phyloP scores from a whole-genome alignment of 2,329 filamentous ascomycete species.

The Ascochyta lentis region DNA sequence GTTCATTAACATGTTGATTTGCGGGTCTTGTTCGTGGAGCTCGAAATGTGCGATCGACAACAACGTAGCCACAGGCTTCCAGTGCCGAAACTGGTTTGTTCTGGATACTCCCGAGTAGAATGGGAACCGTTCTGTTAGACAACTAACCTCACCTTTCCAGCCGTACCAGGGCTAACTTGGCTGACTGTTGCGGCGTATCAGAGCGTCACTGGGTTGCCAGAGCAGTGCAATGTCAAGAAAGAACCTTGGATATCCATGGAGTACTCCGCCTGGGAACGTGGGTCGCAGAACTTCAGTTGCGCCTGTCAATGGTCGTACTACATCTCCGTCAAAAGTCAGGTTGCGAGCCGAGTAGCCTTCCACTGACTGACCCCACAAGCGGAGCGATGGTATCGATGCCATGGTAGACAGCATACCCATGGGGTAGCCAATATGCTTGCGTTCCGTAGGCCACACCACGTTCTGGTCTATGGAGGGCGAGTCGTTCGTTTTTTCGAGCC shows the following conservation, averaged over 20 bases:
- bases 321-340: neutral
- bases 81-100: neutral
- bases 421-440: neutral
- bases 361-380: neutral
- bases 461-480: neutral
- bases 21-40: neutral
- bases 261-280: neutral
- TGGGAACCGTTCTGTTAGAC: neutral
- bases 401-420: conserved; percentile 4
- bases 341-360: neutral
- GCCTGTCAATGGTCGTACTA: neutral
- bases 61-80: neutral
- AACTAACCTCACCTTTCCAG: neutral
- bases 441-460: neutral
- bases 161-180: conserved; percentile 4
- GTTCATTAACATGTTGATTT: neutral
- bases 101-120: neutral
- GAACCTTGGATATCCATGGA: neutral
- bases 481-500: neutral
- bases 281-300: neutral
- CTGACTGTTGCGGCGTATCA: neutral
- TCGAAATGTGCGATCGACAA: neutral
- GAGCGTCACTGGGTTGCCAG: neutral
- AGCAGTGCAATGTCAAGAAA: conserved; percentile 1
- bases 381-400: neutral